Evolutionary conservation across 768 basidiomycete species (phyloP).

Genomic region (Mycena epipterygia): DNA sequence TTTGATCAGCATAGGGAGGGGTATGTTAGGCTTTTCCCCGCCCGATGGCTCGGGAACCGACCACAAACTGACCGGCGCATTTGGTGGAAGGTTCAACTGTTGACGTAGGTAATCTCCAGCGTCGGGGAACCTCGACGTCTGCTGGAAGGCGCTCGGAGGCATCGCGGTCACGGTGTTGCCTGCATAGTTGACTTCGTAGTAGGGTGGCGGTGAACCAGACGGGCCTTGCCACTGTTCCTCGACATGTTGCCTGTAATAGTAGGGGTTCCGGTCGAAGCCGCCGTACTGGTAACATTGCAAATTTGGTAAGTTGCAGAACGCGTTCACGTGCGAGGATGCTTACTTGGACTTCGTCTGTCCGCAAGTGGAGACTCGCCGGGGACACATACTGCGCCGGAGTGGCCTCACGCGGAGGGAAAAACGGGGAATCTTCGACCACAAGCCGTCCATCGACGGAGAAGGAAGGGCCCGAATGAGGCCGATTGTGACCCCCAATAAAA

Average conservation of each 20-base stretch:
- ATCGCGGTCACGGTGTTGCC: conserved; percentile 14
- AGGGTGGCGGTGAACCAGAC: conserved; percentile 10
- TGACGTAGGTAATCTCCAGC: conserved; percentile 61
- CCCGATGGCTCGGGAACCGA: conserved; percentile 56
- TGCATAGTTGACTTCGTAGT: not conserved
- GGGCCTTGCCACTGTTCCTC: conserved; percentile 8
- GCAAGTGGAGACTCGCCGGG: not conserved
- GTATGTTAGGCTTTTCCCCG: conserved; percentile 53
- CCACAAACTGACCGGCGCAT: conserved; percentile 48
- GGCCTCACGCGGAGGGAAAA: conserved; percentile 18
- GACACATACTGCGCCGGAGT: not conserved
- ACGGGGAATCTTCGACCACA: conserved; percentile 13
- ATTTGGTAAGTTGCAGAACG: not conserved
- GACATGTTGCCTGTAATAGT: conserved; percentile 6
- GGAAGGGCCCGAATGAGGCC: not conserved
- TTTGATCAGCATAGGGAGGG: conserved; percentile 57
- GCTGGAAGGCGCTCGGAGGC: conserved; percentile 23
- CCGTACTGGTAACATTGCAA: not conserved
- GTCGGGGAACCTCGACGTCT: conserved; percentile 42
- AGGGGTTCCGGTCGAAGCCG: not conserved
- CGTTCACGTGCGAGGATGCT: conserved; percentile 14
- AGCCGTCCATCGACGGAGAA: conserved; percentile 3
- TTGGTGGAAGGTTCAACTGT: conserved; percentile 51
- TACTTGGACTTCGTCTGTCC: conserved; percentile 9
- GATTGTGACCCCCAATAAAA: not conserved